These are phyloP conservation scores for Candida sanyiensis DNA, from an alignment of 805 yeast genomes.

Conservation along the genomic window DNA sequence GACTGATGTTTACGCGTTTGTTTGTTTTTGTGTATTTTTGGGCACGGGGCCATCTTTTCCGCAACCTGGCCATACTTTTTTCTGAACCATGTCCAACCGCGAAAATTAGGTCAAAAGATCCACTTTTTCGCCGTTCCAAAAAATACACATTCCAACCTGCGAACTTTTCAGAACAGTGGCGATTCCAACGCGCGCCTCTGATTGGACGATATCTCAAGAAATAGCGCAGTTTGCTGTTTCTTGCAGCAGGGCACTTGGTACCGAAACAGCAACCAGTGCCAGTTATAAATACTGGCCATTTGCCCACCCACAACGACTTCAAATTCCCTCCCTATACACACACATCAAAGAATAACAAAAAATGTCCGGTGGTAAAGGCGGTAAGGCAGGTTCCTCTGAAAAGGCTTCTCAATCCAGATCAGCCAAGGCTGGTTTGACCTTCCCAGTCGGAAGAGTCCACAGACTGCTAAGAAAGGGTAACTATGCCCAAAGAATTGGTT, in stretches of 20 bases:
- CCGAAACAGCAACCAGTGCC: no score
- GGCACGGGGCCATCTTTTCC: background rate
- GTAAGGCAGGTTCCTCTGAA: constrained; percentile 91
- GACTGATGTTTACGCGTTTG: constrained; percentile 5
- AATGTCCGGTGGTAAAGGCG: constrained; percentile 73
- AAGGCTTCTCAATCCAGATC: constrained; percentile 98
- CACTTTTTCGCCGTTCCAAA: constrained; percentile 8
- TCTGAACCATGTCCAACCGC: constrained; percentile 1
- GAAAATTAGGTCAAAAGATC: constrained; percentile 6
- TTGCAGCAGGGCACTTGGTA: background rate
- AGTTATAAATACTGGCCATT: no score
- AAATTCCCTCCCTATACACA: background rate
- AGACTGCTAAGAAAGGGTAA: constrained; percentile 94
- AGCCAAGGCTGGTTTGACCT: constrained; percentile 95
- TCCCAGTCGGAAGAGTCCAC: constrained; percentile 99
- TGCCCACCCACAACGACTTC: no score
- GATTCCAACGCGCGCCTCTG: background rate
- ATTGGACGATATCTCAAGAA: constrained; percentile 13
- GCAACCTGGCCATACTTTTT: constrained; percentile 2
- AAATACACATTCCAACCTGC: constrained; percentile 7
- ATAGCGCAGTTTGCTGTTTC: constrained; percentile 10
- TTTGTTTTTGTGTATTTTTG: constrained; percentile 9
- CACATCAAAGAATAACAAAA: constrained; percentile 12
- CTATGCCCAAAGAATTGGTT: constrained; percentile 98
- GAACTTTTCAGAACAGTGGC: constrained; percentile 11